Conservation (phyloP, 169 alveolate species). For the Cryptosporidium parvum region DNA sequence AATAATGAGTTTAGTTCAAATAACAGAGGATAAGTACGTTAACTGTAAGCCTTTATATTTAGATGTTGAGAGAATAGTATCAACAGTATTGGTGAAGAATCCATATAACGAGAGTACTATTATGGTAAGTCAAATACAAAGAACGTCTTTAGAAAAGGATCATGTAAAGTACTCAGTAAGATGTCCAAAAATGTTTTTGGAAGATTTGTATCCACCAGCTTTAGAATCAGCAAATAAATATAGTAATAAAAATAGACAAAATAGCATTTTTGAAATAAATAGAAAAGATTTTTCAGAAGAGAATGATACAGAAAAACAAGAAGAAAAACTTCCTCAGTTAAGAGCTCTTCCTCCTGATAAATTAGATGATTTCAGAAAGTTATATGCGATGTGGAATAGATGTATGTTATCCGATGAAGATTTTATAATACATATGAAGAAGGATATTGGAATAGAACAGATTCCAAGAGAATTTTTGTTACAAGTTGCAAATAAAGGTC, state of each 20-base stretch:
- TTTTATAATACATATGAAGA: conserved; percentile 60
- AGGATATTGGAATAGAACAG: conserved; percentile 39
- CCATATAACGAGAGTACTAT: conserved; percentile 55
- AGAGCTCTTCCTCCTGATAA: conserved; percentile 56
- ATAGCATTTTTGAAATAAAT: conserved; percentile 21
- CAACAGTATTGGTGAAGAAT: conserved; percentile 54
- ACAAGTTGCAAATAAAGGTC: conserved; percentile 64
- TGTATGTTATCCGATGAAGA: conserved; percentile 66
- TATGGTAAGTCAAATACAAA: conserved; percentile 44
- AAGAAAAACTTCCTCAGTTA: conserved; percentile 17
- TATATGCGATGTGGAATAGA: conserved; percentile 75
- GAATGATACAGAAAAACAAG: conserved; percentile 6
- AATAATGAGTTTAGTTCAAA: conserved; percentile 62
- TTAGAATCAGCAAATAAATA: conserved; percentile 50
- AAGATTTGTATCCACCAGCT: conserved; percentile 74
- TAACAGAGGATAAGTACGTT: conserved; percentile 67
- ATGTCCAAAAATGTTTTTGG: conserved; percentile 64
- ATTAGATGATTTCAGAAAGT: conserved; percentile 63
- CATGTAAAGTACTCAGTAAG: conserved; percentile 61
- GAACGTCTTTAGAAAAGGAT: conserved; percentile 39
- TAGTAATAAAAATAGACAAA: conserved; percentile 19
- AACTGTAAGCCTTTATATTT: conserved; percentile 67
- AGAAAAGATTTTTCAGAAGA: background rate
- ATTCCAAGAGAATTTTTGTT: conserved; percentile 59
- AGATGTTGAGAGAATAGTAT: conserved; percentile 71